Percentiles rank a stretch among this genome's conserved stretches.
Evolutionary conservation across 805 yeast genomes (phyloP).

Genomic region (Saccharomycopsis vini): DNA sequence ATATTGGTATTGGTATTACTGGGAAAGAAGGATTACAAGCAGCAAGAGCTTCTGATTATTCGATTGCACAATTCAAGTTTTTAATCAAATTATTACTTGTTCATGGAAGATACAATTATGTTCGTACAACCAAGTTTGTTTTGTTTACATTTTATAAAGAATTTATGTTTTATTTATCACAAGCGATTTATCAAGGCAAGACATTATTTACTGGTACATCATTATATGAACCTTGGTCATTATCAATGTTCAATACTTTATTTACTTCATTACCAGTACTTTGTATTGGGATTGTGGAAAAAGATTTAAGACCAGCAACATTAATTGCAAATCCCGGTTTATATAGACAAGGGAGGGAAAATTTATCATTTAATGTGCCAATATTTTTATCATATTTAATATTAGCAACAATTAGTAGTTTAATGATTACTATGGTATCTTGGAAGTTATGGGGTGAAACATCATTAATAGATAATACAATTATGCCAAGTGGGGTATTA

Average conservation of each 20-base stretch:
- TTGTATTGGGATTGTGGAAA: constrained; percentile 91
- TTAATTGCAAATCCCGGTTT: constrained; percentile 87
- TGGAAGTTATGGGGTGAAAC: constrained; percentile 63
- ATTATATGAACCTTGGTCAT: constrained; percentile 89
- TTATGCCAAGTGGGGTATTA: constrained; percentile 75
- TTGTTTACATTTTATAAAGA: constrained; percentile 94
- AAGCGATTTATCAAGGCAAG: constrained; percentile 76
- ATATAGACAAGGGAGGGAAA: constrained; percentile 66
- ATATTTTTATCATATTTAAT: constrained; percentile 73
- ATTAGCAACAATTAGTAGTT: constrained; percentile 64
- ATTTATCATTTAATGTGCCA: constrained; percentile 61
- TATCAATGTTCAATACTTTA: constrained; percentile 93
- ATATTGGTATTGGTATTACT: constrained; percentile 94
- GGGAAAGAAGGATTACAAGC: constrained; percentile 98
- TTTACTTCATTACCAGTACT: constrained; percentile 90
- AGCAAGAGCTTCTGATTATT: constrained; percentile 87
- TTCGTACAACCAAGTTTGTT: constrained; percentile 85
- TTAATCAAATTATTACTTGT: constrained; percentile 76
- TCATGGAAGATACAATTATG: constrained; percentile 93
- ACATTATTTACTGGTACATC: constrained; percentile 90
- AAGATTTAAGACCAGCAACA: constrained; percentile 82
- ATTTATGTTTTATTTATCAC: constrained; percentile 79
- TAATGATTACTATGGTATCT: constrained; percentile 58
- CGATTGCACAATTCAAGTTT: constrained; percentile 89
- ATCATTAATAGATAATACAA: constrained; percentile 61